Evolutionary conservation across 2,329 filamentous ascomycete species (phyloP), one percentile per base, ranked within the genome.

Genomic region (Pezicula radicicola): DNA sequence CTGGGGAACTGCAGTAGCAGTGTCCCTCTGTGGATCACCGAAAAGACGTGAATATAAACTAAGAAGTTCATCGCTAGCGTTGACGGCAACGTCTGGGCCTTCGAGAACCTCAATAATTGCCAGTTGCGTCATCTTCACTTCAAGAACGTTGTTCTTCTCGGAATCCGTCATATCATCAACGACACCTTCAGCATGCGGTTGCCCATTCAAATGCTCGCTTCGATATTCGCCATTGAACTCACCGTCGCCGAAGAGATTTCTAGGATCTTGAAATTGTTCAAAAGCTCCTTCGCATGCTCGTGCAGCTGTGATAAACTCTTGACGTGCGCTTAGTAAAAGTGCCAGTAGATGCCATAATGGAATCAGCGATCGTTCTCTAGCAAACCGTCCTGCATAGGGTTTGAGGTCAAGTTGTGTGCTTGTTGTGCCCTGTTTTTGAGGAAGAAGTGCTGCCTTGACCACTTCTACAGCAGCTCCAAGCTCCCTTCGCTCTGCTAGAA

Each of bases 111-210:
- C 93, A 3, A 94, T 71, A 18, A 99, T 79, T 4, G 88, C 81
- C 54, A 99, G 76, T 64, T 97, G 92, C 10, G 93, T 97, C 83
- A 97, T 96, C 69, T 96, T 96, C 55, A 97, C 85, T 68, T 97
- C 89, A n/a, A 99, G 72, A 40, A 99, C 86, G 46, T 83, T 82
- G 68, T 92, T 89, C 65, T 91, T 95, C 66, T 97, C 92, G 25
- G 84, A 83, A 52, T 85, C 83, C 56, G 91, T 87, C 84, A 97
- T 89, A 42, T 89, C 84, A 58, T 93, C 88, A 1, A 95, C 79
- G 44, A 89, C 66, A 3, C 85, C 83, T 25, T 52, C 58, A 57
- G 50, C 51, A 18, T 45, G 46, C 16, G 59, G 46, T 45, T 68
- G 71, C 43, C 72, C 71, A 18, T 65, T 87, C 39, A 89, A 72